Evolutionary conservation across 1,139 yeast genomes (phyloP), one percentile per base, ranked within the genome.

Genomic region (Geotrichum citri-aurantii): DNA sequence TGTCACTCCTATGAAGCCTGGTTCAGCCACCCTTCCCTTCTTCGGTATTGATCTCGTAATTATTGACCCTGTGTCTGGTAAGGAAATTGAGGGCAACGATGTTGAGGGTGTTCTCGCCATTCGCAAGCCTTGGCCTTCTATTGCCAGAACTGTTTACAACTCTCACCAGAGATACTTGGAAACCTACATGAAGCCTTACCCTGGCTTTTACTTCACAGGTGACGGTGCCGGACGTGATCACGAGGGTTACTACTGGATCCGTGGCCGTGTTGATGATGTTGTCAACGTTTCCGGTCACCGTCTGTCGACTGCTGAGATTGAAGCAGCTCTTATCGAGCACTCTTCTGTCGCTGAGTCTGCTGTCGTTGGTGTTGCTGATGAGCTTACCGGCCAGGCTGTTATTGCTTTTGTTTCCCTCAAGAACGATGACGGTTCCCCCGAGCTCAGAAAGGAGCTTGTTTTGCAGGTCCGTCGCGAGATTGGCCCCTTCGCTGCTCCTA

Each of bases 401-500:
- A 84, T 90, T 73, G 97, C 98, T 26, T 93, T 84, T 71, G 97
- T 92, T 60, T 87, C 95, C 26, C 82, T 92, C 73, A 92, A 91
- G 77, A 72, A 72, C 53, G 75, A 80, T 52, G 75, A 79, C 59
- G 83, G 79, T 55, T 81, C 78, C 60, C 75, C 78, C 58, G 85
- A 81, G 58, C 79, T 88, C 69, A 87, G 95, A 80, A 89, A 87
- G 77, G 90, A 86, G 69, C 82, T 95, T 68, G 79, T 91, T 61
- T 76, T 92, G 76, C 91, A 86, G 69, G 97, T 93, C 56, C 86
- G 99, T 79, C 86, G 87, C 72, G 90, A 86, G 71, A 93, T 93
- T 73, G 99, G 99, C 59, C 99, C 99, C 59, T 93, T 93, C 76
- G 99, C 99, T 50, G 96, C 98, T 60, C 99, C 99, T 74, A 92